Percentiles rank a stretch among this genome's conserved stretches.
These are phyloP conservation scores for Geotrichum reessii DNA, from an alignment of 1,139 yeast genomes.

Conservation along the genomic window DNA sequence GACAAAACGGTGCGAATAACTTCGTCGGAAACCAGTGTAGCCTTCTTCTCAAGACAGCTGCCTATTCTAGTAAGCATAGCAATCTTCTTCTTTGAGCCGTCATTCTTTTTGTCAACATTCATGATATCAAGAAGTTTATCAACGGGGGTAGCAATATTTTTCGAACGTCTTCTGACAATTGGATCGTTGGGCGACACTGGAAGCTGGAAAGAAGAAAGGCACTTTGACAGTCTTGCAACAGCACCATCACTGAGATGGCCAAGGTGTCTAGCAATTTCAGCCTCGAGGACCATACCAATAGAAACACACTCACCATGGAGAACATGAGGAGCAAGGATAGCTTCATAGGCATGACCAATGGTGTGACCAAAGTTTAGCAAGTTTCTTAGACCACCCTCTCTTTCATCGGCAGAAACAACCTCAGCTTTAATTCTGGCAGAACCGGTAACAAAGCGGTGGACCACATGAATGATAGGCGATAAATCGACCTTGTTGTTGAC, in stretches of 20 bases:
- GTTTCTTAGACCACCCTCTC: conserved; percentile 91
- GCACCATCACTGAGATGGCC: conserved; percentile 90
- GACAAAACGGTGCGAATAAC: conserved; percentile 79
- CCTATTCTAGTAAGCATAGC: conserved; percentile 84
- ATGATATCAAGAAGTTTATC: conserved; percentile 70
- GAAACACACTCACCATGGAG: conserved; percentile 98
- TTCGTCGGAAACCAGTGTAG: conserved; percentile 74
- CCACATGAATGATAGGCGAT: conserved; percentile 60
- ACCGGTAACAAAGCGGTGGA: conserved; percentile 73
- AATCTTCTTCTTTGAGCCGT: conserved; percentile 82
- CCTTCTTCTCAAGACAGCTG: conserved; percentile 79
- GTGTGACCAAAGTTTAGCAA: conserved; percentile 93
- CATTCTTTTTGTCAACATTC: conserved; percentile 96
- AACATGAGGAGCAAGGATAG: conserved; percentile 90
- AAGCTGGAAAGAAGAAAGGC: conserved; percentile 76
- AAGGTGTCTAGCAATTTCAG: conserved; percentile 84
- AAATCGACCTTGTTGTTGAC: conserved; percentile 46
- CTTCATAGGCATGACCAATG: conserved; percentile 97
- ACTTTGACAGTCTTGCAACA: conserved; percentile 81
- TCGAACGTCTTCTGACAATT: conserved; percentile 62
- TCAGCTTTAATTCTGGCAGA: conserved; percentile 88
- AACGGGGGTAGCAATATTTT: conserved; percentile 63
- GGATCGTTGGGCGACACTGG: conserved; percentile 78
- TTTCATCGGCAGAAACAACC: conserved; percentile 91
- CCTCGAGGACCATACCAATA: conserved; percentile 90